These are phyloP conservation scores for Suhomyces bolitotheri DNA, from an alignment of 1,139 yeast species.

Conservation along the genomic window DNA sequence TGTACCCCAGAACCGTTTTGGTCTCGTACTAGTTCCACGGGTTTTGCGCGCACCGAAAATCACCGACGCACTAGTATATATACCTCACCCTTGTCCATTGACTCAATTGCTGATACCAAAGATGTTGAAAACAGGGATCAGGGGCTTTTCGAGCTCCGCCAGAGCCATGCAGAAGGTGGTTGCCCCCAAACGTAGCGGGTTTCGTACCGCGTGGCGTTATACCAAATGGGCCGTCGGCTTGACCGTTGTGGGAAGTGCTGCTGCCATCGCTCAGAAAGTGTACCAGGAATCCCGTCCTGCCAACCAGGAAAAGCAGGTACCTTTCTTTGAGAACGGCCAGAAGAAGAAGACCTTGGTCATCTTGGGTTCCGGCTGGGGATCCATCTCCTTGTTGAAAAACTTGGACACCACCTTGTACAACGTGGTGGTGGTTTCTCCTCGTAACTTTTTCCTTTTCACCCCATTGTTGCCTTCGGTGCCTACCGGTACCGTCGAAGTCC, in stretches of 20 bases:
- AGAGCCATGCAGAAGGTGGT: constrained; percentile 19
- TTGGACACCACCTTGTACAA: constrained; percentile 85
- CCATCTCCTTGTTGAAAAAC: constrained; percentile 77
- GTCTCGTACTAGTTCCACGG: too few relatives aligned
- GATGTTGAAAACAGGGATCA: constrained; percentile 10
- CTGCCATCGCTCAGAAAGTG: constrained; percentile 55
- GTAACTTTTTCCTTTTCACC: constrained; percentile 92
- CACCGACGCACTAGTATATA: too few relatives aligned
- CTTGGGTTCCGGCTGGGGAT: constrained; percentile 95
- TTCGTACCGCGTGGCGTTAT: constrained; percentile 31
- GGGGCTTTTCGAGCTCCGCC: constrained; percentile 14
- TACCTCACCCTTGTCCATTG: too few relatives aligned
- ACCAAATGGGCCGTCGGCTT: constrained; percentile 31
- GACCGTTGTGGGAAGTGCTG: constrained; percentile 39
- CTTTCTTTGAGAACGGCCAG: constrained; percentile 64
- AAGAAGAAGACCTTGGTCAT: constrained; percentile 86
- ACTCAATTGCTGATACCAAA: too few relatives aligned
- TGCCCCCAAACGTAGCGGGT: constrained; percentile 18
- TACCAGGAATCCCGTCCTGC: constrained; percentile 64
- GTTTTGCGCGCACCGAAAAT: too few relatives aligned
- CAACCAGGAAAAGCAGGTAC: constrained; percentile 49
- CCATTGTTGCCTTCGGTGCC: constrained; percentile 93
- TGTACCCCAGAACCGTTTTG: too few relatives aligned
- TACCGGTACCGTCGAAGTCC: constrained; percentile 87
- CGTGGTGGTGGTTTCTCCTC: constrained; percentile 86